Evolutionary conservation across 495 filamentous ascomycete genomes (phyloP), one percentile per base, ranked within the genome.

Genomic region (Aspergillus hancockii): DNA sequence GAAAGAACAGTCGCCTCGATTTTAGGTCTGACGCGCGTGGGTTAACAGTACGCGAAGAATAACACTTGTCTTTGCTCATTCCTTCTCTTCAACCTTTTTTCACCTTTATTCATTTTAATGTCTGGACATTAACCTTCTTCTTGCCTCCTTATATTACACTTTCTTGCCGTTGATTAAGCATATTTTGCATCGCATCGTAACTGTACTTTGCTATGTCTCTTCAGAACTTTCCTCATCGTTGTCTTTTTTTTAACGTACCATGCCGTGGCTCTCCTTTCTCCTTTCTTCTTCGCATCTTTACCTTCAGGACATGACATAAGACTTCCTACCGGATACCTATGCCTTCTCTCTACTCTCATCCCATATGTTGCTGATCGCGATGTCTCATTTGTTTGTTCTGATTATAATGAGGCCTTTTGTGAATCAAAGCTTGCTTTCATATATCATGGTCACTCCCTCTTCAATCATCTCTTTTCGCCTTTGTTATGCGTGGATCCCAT

Each of bases 1-100:
- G 74, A 46, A 80, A 80, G 66, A 63, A 49, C 55, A 80, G 77
- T 60, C 77, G 75, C 28, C 66, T 74, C 58, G 76, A 80, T 64
- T 77, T 80, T 46, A 67, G 51, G 51, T 46, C 52, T 36, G 69
- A 75, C 47, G 51, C 66, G 14, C 61, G 66, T 43, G 73, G 66
- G 30, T 50, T 65, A 28, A 59, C 66, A 40, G 67, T 79, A 21
- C 69, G 57, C 28, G 75, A 78, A 63, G 74, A 79, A 69, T 78
- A 59, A 66, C 40, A 49, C 32, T 58, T 45, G 36, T 58, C 36
- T 62, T 23, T 55, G 19, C 36, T 56, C 31, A 51, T 57, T 55
- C 28, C 25, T 63, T 66, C 28, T 32, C 21, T 60, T 55, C 62
- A 51, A 54, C 52, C 53, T 60, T 65, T 58, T 40, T 61, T 45